Conservation (phyloP, 2,329 filamentous ascomycete genomes). For the Akanthomyces uredinophilus region DNA sequence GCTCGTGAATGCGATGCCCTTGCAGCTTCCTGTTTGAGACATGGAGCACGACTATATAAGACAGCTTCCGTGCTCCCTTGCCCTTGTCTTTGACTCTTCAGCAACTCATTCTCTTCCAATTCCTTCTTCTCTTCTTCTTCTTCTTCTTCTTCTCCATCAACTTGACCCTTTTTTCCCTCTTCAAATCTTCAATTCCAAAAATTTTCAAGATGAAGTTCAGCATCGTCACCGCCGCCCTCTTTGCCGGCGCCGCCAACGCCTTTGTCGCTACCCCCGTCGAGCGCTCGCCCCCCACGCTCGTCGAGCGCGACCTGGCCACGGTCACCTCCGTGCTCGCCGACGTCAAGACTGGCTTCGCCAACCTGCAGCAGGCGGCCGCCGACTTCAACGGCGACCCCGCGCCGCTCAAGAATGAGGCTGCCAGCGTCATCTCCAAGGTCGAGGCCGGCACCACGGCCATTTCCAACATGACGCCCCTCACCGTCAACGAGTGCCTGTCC, state of each 20-base stretch:
- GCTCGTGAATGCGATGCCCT: neutral
- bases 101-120: neutral
- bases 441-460: constrained; percentile 13
- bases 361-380: constrained; percentile 8
- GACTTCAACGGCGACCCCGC: constrained; percentile 14
- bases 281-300: constrained; percentile 8
- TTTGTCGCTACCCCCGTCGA: constrained; percentile 13
- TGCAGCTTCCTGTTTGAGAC: neutral
- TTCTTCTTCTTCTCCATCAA: neutral
- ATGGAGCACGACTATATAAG: constrained; percentile 1
- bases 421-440: constrained; percentile 11
- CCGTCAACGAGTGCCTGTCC: constrained; percentile 11
- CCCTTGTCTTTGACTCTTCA: neutral
- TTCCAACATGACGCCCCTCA: constrained; percentile 14
- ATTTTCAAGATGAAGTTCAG: constrained; percentile 14
- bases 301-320: constrained; percentile 15
- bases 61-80: neutral
- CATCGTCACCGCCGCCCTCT: constrained; percentile 11
- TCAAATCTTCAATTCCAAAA: neutral
- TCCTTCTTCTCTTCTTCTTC: neutral
- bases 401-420: constrained; percentile 10
- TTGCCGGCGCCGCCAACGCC: constrained; percentile 12
- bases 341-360: constrained; percentile 14
- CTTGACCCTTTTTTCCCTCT: neutral
- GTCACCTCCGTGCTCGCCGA: constrained; percentile 16